A percentile compares a stretch with the other conserved stretches of the same genome.
Conservation (phyloP, 192 early-diverging fungal genomes). For the Coemansia sp. region DNA sequence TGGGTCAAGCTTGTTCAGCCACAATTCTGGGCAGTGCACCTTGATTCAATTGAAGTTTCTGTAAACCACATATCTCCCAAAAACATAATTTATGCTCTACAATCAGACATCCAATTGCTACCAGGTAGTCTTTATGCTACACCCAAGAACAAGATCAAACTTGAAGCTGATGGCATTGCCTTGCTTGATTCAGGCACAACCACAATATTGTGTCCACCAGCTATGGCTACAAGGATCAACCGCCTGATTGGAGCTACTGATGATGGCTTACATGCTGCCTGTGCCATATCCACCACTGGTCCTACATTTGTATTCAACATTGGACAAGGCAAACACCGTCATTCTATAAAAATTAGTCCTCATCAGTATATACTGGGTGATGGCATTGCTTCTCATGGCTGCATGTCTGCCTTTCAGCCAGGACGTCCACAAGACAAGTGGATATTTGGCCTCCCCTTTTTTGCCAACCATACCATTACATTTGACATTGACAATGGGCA, state of each 20-base stretch:
- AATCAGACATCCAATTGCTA: background rate
- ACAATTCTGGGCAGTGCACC: slow-evolving; percentile 43
- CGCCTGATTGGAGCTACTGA: slow-evolving; percentile 43
- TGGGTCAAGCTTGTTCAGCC: slow-evolving; percentile 45
- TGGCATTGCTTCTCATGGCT: slow-evolving; percentile 34
- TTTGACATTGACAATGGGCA: slow-evolving; percentile 46
- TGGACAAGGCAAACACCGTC: background rate
- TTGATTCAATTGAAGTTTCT: slow-evolving; percentile 19
- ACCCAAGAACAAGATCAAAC: background rate
- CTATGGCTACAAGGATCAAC: slow-evolving; percentile 39
- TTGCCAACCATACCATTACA: slow-evolving; percentile 38
- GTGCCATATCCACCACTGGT: slow-evolving; percentile 28
- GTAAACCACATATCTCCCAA: background rate
- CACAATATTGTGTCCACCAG: slow-evolving; percentile 34
- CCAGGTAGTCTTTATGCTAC: background rate
- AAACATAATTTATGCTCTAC: slow-evolving; percentile 2
- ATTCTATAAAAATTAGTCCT: slow-evolving; percentile 21
- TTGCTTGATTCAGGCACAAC: slow-evolving; percentile 49
- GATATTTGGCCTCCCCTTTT: slow-evolving; percentile 47
- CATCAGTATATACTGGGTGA: slow-evolving; percentile 47
- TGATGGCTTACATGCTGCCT: slow-evolving; percentile 41
- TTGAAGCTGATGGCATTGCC: slow-evolving; percentile 18
- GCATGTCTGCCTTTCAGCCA: slow-evolving; percentile 51
- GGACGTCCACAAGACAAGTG: slow-evolving; percentile 45
- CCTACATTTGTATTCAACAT: slow-evolving; percentile 36